Percentiles rank a stretch among this genome's conserved stretches.
These are phyloP conservation scores for Dryas integrifolia DNA, from an alignment of 331 rosid species.

Conservation along the genomic window DNA sequence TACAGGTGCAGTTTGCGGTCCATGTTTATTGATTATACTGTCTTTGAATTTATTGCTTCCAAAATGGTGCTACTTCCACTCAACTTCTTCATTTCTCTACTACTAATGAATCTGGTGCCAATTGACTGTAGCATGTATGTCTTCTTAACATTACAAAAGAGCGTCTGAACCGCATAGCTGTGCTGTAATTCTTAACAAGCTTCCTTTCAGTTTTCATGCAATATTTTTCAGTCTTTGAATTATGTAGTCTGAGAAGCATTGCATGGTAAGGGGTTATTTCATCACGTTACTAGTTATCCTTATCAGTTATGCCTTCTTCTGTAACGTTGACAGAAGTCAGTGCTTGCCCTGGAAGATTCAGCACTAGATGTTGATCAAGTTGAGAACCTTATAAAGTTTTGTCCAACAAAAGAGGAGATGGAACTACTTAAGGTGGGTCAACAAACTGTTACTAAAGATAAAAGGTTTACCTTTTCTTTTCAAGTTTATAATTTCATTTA, in stretches of 20 bases:
- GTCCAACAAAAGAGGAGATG: constrained; percentile 94
- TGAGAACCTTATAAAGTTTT: constrained; percentile 87
- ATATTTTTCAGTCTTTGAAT: not conserved
- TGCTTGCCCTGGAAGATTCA: constrained; percentile 77
- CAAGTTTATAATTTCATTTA: constrained; percentile 28
- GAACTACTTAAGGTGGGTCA: constrained; percentile 74
- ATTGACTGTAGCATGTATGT: not conserved
- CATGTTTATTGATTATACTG: not conserved
- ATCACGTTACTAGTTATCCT: constrained; percentile 1
- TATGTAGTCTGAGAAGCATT: not conserved
- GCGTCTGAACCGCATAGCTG: not conserved
- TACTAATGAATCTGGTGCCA: not conserved
- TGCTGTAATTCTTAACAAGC: not conserved
- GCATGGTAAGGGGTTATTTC: not conserved
- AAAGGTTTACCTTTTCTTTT: constrained; percentile 10
- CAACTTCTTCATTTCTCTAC: not conserved
- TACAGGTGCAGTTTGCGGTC: not conserved
- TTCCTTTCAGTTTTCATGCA: not conserved
- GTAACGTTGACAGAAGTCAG: constrained; percentile 58
- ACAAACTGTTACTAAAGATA: constrained; percentile 2
- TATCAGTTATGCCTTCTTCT: constrained; percentile 34
- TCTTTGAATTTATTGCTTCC: not conserved
- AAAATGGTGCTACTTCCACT: not conserved
- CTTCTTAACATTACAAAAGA: not conserved
- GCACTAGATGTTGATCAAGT: constrained; percentile 75